These are phyloP conservation scores for Lipomyces yamadae DNA, from an alignment of 805 yeast genomes.

Conservation along the genomic window DNA sequence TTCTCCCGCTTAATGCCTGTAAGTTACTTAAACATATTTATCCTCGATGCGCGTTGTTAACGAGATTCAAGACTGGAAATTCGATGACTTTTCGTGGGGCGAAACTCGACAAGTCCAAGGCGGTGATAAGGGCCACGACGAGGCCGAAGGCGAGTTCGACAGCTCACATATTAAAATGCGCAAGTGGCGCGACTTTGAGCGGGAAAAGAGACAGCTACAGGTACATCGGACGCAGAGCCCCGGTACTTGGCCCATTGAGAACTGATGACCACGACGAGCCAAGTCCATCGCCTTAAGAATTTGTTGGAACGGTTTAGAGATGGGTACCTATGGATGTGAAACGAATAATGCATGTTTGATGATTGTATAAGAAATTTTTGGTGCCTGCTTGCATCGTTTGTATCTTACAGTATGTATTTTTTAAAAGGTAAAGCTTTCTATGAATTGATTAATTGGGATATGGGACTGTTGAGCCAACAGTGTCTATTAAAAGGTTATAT, in stretches of 20 bases:
- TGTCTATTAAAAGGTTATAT: background rate
- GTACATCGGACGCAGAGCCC: constrained; percentile 5
- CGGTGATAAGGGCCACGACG: constrained; percentile 71
- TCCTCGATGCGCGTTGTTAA: background rate
- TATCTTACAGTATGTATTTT: background rate
- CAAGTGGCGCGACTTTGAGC: constrained; percentile 92
- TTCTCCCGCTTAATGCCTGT: constrained; percentile 68
- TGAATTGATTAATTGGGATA: background rate
- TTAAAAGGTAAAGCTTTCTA: background rate
- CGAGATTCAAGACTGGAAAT: constrained; percentile 72
- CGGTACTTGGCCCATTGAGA: constrained; percentile 8
- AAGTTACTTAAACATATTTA: constrained; percentile 7
- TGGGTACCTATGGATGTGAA: background rate
- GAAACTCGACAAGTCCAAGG: constrained; percentile 82
- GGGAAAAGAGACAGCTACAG: constrained; percentile 49
- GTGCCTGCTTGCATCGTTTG: background rate
- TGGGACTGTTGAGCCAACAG: background rate
- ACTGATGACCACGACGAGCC: background rate
- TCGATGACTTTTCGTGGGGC: constrained; percentile 97
- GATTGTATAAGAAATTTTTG: background rate
- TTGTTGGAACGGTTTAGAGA: background rate
- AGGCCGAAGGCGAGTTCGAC: constrained; percentile 78
- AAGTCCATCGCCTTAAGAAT: no score
- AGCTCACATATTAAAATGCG: constrained; percentile 88
- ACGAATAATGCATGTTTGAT: background rate